Evolutionary conservation across 306 rosid species (phyloP), one percentile per base, ranked within the genome.

Genomic region (Vigna unguiculata): DNA sequence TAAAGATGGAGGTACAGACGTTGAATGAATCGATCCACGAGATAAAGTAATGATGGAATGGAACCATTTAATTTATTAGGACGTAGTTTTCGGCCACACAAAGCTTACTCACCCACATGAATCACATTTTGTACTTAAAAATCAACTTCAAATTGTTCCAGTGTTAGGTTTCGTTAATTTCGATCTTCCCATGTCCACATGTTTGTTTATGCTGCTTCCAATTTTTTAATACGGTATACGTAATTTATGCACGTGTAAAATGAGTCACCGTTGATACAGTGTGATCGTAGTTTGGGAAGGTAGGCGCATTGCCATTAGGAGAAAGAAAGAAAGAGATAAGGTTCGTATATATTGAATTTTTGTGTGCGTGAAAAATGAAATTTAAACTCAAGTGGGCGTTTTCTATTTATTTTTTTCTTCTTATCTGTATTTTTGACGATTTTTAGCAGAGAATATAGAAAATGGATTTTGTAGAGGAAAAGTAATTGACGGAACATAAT

Each of bases 11-110:
- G 25, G 51, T 20, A 58, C 40, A 61, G 43, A 58, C 5, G 51
- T 81, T 81, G 83, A 65, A 71, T 63, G 88, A 51, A 80, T 59
- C 63, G 43, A 25, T 55, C 47, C 52, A 32, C 15, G 47, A 52
- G 49, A 63, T 38, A 43, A 72, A 64, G 60, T 1, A 16, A 15
- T 60, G 71, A 75, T 40, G 75, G 53, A 40, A 72, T 32, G 79
- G 65, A 69, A 83, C 17, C 20, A 63, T 70, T 71, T 17, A 14
- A 22, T 77, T 63, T n/a, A 13, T 81, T 68, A 53, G 74, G 40
- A 22, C 25, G 19, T 63, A 70, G 68, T 51, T 75, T 40, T 69
- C 6, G 63, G 63, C 74, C 47, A 46, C 15, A 49, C 10, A 9
- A 7, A 14, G 17, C 46, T 20, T 21, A 7, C 22, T 67, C 67